phyloP scores from a whole-genome alignment of 1,284 basidiomycete species.

The Austroboletus niveus region DNA sequence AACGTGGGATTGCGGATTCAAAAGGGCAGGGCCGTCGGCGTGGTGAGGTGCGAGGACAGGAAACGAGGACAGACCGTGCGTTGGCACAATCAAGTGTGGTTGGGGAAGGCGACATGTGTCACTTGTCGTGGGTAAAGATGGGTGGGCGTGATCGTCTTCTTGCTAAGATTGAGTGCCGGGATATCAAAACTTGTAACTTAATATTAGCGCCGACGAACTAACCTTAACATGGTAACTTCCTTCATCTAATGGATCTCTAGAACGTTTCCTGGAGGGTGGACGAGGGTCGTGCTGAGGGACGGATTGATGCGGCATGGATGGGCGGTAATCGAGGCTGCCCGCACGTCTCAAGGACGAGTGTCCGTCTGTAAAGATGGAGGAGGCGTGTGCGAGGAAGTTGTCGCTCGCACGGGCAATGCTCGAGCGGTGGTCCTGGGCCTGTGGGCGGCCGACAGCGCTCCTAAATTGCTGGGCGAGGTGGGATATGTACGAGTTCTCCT shows the following conservation, averaged over 20 bases:
- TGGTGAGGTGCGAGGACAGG: slow-evolving; percentile 18
- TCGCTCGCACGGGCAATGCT: slow-evolving; percentile 36
- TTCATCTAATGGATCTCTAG: slow-evolving; percentile 33
- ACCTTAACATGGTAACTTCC: slow-evolving; percentile 33
- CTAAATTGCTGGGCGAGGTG: slow-evolving; percentile 26
- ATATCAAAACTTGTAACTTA: slow-evolving; percentile 26
- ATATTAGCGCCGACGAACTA: slow-evolving; percentile 32
- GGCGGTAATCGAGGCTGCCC: slow-evolving; percentile 18
- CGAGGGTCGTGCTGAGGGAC: slow-evolving; percentile 19
- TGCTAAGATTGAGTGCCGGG: slow-evolving; percentile 28
- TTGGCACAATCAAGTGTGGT: slow-evolving; percentile 24
- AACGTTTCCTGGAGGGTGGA: slow-evolving; percentile 35
- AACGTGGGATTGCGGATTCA: slow-evolving; percentile 15
- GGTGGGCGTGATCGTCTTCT: slow-evolving; percentile 21
- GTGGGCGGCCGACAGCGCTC: slow-evolving; percentile 18
- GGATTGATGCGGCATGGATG: slow-evolving; percentile 15
- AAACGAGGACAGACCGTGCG: slow-evolving; percentile 19
- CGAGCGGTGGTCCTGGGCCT: slow-evolving; percentile 33
- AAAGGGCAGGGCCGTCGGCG: slow-evolving; percentile 7
- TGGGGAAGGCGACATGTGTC: slow-evolving; percentile 26
- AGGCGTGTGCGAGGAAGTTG: slow-evolving; percentile 34
- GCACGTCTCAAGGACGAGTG: slow-evolving; percentile 21
- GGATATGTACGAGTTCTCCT: slow-evolving; percentile 24
- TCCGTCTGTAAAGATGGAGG: slow-evolving; percentile 31
- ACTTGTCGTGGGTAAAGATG: slow-evolving; percentile 18